Base-by-base conservation (phyloP, 495 filamentous ascomycete species). In the Daldinia decipiens region DNA sequence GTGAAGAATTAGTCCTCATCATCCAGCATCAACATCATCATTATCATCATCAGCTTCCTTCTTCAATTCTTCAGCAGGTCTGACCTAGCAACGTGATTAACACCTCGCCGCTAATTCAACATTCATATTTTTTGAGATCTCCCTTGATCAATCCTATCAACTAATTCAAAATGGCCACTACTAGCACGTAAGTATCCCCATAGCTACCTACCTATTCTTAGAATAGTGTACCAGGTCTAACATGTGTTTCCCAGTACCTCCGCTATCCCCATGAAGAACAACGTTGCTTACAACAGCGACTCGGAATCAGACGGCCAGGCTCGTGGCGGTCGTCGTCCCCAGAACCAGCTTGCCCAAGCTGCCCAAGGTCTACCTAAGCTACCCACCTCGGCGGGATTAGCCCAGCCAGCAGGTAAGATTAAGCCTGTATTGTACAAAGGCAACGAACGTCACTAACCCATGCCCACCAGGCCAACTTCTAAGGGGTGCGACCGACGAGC, bases 391-490 rank as follows among this genome's bases (percentile, higher is more conserved):
- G 66, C 70, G 11, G 73, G 79, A 17, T 67, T 82, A 5, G 59
- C 78, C 7, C 79, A 80, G 15, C 80, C 81, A 47, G 80, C 81
- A 40, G 81, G 81, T 77, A 78, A 69, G 74, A 64, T 11, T n/a
- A 32, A 17, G 24, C n/a, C 19, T 21, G 0, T 4, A 9, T 2
- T 32, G 8, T 27, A 7, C 15, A 29, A 29, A 27, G 0, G 15
- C 54, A 6, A 34, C 27, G 9, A 15, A 13, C 3, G 11, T 11
- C 26, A 24, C 27, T 59, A 38, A 68, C 26, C 34, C 19, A 8
- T 17, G 5, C 2, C 26, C 34, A 2, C 38, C 31, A 79, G 79
- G 79, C 17, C 59, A 65, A 43, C 73, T 83, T 15, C 69, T 83
- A 17, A 79, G 76, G 68, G 81, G 81, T 15, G 77, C 81, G 0